Percentiles rank a stretch among this genome's conserved stretches.
Evolutionary conservation across 768 basidiomycete species (phyloP).

Genomic region (Trametes sanguinea): DNA sequence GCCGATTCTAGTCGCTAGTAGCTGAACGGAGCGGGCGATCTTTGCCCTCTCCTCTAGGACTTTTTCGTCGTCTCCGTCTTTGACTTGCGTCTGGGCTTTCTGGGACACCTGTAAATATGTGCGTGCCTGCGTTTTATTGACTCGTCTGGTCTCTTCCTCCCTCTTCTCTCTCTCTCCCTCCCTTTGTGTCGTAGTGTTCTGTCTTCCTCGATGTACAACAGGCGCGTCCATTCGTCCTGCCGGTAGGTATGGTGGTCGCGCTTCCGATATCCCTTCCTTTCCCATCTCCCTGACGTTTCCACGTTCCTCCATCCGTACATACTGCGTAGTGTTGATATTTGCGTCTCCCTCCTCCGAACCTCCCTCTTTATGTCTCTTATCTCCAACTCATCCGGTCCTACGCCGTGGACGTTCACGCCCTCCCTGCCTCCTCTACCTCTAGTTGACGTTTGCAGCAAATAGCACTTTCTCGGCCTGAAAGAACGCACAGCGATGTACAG

Average conservation of each 20-base stretch:
- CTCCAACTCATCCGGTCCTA: neutral
- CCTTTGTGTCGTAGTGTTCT: neutral
- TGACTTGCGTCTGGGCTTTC: constrained; percentile 2
- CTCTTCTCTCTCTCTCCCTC: neutral
- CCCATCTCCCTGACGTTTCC: neutral
- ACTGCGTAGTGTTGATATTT: neutral
- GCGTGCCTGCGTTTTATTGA: neutral
- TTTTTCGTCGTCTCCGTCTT: neutral
- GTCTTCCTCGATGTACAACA: constrained; percentile 2
- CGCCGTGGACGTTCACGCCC: neutral
- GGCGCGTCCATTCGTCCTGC: neutral
- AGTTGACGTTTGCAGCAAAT: neutral
- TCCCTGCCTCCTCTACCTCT: neutral
- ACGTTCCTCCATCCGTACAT: neutral
- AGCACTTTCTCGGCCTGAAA: neutral
- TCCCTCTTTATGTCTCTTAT: neutral
- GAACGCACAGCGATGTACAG: constrained; percentile 13
- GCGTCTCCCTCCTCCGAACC: neutral
- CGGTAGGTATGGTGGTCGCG: neutral
- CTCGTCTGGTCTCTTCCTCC: neutral
- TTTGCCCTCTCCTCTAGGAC: neutral
- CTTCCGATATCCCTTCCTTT: neutral
- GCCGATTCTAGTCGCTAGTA: constrained; percentile 18
- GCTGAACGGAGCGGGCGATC: neutral
- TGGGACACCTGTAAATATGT: constrained; percentile 15